Conservation (phyloP, 164 flowering plant genomes). For the Warburgia ugandensis region DNA sequence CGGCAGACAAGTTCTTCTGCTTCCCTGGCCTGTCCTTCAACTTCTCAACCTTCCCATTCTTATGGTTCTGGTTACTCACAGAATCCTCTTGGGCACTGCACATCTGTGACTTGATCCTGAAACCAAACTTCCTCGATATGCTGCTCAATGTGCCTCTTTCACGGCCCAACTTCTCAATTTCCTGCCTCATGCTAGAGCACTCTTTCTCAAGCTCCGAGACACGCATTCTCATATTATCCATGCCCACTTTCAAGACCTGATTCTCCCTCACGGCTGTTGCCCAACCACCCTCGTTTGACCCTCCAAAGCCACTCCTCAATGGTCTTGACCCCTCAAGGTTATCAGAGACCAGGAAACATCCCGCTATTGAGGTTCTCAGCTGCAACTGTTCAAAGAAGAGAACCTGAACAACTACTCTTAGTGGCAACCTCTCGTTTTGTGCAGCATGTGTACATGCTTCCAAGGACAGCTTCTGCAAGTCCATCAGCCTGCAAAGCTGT, state of each 20-base stretch:
- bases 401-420: conserved; percentile 86
- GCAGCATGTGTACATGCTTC: conserved; percentile 99
- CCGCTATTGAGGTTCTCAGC: conserved; percentile 81
- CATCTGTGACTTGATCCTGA: conserved; percentile 79
- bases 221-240: conserved; percentile 85
- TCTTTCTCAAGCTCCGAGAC: conserved; percentile 93
- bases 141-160: conserved; percentile 52
- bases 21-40: conserved; percentile 43
- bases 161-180: conserved; percentile 70
- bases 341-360: conserved; percentile 88
- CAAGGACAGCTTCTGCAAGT: conserved; percentile 91
- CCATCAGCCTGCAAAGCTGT: conserved; percentile 80
- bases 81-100: conserved; percentile 92
- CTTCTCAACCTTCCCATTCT: conserved; percentile 36
- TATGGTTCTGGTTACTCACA: conserved; percentile 45
- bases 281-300: conserved; percentile 63
- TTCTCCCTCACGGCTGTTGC: conserved; percentile 72
- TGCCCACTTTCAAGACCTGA: conserved; percentile 90
- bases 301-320: conserved; percentile 47
- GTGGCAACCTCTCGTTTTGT: conserved; percentile 88
- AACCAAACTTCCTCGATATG: conserved; percentile 73
- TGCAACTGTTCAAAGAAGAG: conserved; percentile 96
- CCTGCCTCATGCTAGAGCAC: conserved; percentile 81
- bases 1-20: conserved; percentile 35
- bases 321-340: conserved; percentile 84